Base-by-base conservation (phyloP, 2,329 filamentous ascomycete species). In the Botrytis deweyae region DNA sequence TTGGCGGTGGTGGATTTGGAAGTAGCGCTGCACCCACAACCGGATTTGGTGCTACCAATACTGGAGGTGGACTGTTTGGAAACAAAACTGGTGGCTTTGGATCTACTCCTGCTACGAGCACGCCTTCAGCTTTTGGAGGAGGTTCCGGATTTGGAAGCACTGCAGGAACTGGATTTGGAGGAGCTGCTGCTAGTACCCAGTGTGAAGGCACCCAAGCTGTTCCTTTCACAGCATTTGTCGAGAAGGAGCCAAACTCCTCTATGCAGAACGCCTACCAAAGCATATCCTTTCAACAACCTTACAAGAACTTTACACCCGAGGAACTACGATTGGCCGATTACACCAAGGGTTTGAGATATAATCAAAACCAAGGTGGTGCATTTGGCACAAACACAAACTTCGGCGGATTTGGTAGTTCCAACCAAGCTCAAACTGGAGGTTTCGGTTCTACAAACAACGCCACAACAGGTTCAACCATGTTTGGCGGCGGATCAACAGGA, bases 261-360 rank as follows among this genome's bases (percentile, higher is more conserved):
- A 80, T 87, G 79, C 84, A 77, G 89, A 84, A 92, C 80, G 87
- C 91, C 6, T 97, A 92, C 82, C 93, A 96, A 82, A 95, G 90
- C 78, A 89, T 97, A 73, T 85, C 91, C 36, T 94, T 95, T 82
- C 91, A 92, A 83, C 90, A 91, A 38, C 88, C 92, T 1, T 97
- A 95, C 84, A 91, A 91, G 82, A 97, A 96, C 81, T 98, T 92
- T 86, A 98, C 95, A 16, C 89, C 93, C n/a, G 96, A 93, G 79
- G 92, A 96, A 82, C 84, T 96, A 72, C 88, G 93, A 80, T 83
- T 97, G 75, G 93, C 90, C 64, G 96, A 99, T 83, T 99, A 99
- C 82, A 89, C 91, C 74, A 92, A 95, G 82, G 95, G 95, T 69
- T 90, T 95, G 74, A 91, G 92, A 72, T 93, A 89, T 81, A 96